These are phyloP conservation scores for Fistulinella cinereoalba DNA, from an alignment of 1,284 basidiomycete species.

Conservation along the genomic window DNA sequence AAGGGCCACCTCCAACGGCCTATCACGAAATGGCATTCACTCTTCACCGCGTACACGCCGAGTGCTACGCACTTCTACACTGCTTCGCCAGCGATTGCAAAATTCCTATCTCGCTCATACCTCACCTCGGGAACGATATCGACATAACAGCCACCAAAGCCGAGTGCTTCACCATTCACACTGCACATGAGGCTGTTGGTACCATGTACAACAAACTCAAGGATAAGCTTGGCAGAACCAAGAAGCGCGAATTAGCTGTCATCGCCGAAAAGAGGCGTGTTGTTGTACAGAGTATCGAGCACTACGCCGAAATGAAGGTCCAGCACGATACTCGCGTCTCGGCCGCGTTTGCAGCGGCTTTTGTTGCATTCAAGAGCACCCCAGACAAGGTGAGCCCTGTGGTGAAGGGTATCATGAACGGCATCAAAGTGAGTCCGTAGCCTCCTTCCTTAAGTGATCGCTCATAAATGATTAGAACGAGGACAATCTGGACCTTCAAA, in stretches of 20 bases:
- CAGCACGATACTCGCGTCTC: slow-evolving; percentile 87
- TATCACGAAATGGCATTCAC: slow-evolving; percentile 92
- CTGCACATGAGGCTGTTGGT: slow-evolving; percentile 73
- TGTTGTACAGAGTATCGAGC: slow-evolving; percentile 75
- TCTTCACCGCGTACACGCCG: slow-evolving; percentile 76
- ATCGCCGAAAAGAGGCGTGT: slow-evolving; percentile 79
- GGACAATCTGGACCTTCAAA: slow-evolving; percentile 86
- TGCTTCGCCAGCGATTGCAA: slow-evolving; percentile 86
- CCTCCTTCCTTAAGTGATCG: background rate
- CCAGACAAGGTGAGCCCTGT: slow-evolving; percentile 95
- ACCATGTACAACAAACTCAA: slow-evolving; percentile 75
- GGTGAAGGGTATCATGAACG: slow-evolving; percentile 97
- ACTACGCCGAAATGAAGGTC: slow-evolving; percentile 81
- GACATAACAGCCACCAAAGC: slow-evolving; percentile 67
- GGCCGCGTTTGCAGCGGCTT: slow-evolving; percentile 87
- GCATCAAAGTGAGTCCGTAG: slow-evolving; percentile 74
- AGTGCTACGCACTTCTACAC: slow-evolving; percentile 78
- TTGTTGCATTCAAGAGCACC: slow-evolving; percentile 80
- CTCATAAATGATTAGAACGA: slow-evolving; percentile 61
- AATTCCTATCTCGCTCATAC: slow-evolving; percentile 76
- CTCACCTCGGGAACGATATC: slow-evolving; percentile 74
- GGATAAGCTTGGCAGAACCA: slow-evolving; percentile 66
- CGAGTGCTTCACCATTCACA: slow-evolving; percentile 78
- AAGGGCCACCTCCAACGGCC: slow-evolving; percentile 69
- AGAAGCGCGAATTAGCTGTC: slow-evolving; percentile 73